These are phyloP conservation scores for Suhomyces bolitotheri DNA, from an alignment of 1,139 yeast genomes.

Conservation along the genomic window DNA sequence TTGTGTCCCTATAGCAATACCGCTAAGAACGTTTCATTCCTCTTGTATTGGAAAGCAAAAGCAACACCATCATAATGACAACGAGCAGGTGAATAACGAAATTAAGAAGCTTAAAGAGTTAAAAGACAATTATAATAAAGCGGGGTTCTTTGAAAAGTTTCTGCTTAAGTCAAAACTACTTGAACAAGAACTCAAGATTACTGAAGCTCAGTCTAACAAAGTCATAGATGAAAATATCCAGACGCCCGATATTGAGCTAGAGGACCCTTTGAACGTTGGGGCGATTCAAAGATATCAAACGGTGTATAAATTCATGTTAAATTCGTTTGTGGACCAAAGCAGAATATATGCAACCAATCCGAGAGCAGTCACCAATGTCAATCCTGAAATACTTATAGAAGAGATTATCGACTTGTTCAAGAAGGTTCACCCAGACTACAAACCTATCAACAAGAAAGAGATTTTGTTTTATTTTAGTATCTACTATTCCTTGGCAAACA, in stretches of 20 bases:
- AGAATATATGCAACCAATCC: slow-evolving; percentile 15
- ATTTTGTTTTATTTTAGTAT: slow-evolving; percentile 31
- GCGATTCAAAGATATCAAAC: slow-evolving; percentile 21
- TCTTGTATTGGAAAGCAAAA: slow-evolving; percentile 2
- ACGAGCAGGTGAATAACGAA: slow-evolving; percentile 22
- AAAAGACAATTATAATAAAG: slow-evolving; percentile 25
- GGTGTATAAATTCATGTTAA: slow-evolving; percentile 27
- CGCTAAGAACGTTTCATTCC: slow-evolving; percentile 4
- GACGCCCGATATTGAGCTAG: slow-evolving; percentile 24
- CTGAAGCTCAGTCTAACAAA: slow-evolving; percentile 25
- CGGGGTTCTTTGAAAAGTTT: slow-evolving; percentile 30
- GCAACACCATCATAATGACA: slow-evolving; percentile 6
- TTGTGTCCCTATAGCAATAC: slow-evolving; percentile 2
- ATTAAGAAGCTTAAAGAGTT: slow-evolving; percentile 22
- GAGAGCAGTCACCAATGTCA: slow-evolving; percentile 12
- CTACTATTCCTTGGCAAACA: slow-evolving; percentile 34
- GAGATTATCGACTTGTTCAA: slow-evolving; percentile 25
- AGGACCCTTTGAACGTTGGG: slow-evolving; percentile 24
- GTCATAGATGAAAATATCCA: slow-evolving; percentile 18
- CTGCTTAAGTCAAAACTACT: slow-evolving; percentile 26
- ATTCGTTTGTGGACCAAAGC: slow-evolving; percentile 30
- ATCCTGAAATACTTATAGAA: slow-evolving; percentile 24
- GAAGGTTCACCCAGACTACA: slow-evolving; percentile 21
- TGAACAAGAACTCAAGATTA: slow-evolving; percentile 28
- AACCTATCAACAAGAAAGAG: slow-evolving; percentile 28